These are phyloP conservation scores for Dipodascopsis uninucleata DNA, from an alignment of 805 yeast genomes.

Conservation along the genomic window DNA sequence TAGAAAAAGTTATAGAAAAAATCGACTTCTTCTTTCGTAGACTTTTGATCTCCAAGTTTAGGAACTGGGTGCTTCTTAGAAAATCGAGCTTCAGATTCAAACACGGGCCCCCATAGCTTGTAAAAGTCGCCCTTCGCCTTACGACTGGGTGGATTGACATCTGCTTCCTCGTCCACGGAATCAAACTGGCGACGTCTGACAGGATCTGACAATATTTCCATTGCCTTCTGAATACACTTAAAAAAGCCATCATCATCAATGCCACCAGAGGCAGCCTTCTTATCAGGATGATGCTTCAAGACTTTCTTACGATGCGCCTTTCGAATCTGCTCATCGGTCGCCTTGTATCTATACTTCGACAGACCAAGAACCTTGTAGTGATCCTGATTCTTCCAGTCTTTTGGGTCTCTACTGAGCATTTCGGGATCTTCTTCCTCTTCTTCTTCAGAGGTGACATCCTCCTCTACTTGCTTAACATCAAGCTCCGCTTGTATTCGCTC, in stretches of 20 bases:
- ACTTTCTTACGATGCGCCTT: slow-evolving; percentile 95
- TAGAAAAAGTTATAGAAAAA: slow-evolving; percentile 88
- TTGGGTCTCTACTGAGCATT: slow-evolving; percentile 83
- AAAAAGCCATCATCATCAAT: slow-evolving; percentile 87
- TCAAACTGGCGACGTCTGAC: slow-evolving; percentile 88
- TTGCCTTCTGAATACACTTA: slow-evolving; percentile 86
- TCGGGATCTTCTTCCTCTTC: slow-evolving; percentile 69
- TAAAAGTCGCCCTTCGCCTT: slow-evolving; percentile 74
- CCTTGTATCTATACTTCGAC: slow-evolving; percentile 83
- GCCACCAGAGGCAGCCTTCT: slow-evolving; percentile 87
- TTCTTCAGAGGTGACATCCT: slow-evolving; percentile 51
- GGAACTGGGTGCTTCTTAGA: slow-evolving; percentile 91
- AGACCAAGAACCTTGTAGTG: slow-evolving; percentile 94
- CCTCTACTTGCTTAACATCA: slow-evolving; percentile 71
- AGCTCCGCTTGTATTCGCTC: slow-evolving; percentile 90
- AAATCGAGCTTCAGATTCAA: slow-evolving; percentile 86
- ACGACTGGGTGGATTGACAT: slow-evolving; percentile 70
- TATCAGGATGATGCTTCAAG: slow-evolving; percentile 96
- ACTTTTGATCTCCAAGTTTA: slow-evolving; percentile 59
- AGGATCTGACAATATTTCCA: slow-evolving; percentile 80
- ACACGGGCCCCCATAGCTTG: slow-evolving; percentile 89
- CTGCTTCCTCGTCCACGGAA: slow-evolving; percentile 87
- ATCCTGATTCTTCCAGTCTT: slow-evolving; percentile 96
- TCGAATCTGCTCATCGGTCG: slow-evolving; percentile 89
- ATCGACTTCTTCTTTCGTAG: slow-evolving; percentile 74